A percentile compares a stretch with the other conserved stretches of the same genome.
Evolutionary conservation across 2,329 filamentous ascomycete genomes (phyloP).

Genomic region (Blastomyces gilchristii): DNA sequence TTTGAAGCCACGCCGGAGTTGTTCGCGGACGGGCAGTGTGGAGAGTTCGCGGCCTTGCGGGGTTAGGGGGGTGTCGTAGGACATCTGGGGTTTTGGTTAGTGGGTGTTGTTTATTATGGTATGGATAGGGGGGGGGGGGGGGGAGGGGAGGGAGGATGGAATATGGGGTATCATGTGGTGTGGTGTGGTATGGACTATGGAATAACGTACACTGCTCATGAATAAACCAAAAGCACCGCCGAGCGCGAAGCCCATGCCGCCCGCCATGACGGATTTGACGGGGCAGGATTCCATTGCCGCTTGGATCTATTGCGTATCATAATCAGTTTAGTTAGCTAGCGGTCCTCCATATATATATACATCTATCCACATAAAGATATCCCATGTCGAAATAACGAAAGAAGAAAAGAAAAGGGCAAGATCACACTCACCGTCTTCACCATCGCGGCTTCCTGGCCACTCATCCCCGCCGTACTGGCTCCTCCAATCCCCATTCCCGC

Average conservation of each 20-base stretch:
- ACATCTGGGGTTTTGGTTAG: constrained; percentile 55
- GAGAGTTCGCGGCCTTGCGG: constrained; percentile 45
- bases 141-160: neutral
- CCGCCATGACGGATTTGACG: constrained; percentile 78
- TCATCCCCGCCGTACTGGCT: constrained; percentile 30
- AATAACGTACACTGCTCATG: constrained; percentile 75
- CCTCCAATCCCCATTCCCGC: constrained; percentile 17
- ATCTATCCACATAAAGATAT: neutral
- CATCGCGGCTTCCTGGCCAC: constrained; percentile 39
- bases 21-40: constrained; percentile 67
- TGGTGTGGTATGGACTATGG: neutral
- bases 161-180: neutral
- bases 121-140: no score
- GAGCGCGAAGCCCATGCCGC: constrained; percentile 86
- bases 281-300: constrained; percentile 83
- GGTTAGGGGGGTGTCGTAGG: constrained; percentile 86
- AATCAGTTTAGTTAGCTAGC: neutral
- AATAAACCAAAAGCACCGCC: constrained; percentile 93
- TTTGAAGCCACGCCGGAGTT: constrained; percentile 75
- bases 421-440: constrained; percentile 34
- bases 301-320: constrained; percentile 53
- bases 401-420: neutral
- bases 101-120: neutral
- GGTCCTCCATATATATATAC: neutral
- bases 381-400: neutral